phyloP scores from a whole-genome alignment of 176 grass and related monocot species.

The Lolium multiflorum region DNA sequence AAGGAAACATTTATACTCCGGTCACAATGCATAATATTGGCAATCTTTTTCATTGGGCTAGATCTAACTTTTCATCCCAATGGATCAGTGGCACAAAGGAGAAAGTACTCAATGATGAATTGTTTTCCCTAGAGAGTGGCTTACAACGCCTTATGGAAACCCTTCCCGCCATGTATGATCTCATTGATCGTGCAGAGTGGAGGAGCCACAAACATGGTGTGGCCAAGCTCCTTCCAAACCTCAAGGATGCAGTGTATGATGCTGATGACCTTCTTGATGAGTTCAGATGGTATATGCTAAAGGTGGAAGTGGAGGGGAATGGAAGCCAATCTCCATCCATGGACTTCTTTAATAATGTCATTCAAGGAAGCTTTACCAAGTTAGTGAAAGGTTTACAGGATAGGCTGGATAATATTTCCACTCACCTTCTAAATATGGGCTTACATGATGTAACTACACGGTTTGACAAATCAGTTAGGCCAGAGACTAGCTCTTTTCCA shows the following conservation, averaged over 20 bases:
- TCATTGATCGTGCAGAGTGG: not conserved
- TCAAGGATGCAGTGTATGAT: not conserved
- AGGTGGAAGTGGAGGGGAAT: not conserved
- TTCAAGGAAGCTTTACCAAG: not conserved
- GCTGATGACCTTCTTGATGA: not conserved
- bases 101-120: not conserved
- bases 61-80: not conserved
- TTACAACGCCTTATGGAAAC: not conserved
- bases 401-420: not conserved
- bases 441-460: not conserved
- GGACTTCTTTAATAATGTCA: not conserved
- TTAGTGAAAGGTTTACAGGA: not conserved
- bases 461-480: not conserved
- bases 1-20: not conserved
- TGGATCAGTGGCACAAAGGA: not conserved
- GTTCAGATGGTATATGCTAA: not conserved
- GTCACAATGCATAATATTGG: not conserved
- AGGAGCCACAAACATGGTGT: not conserved
- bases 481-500: not conserved
- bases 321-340: rapidly evolving
- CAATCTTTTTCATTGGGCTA: not conserved
- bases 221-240: not conserved
- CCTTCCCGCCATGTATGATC: not conserved
- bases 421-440: not conserved
- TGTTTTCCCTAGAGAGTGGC: not conserved